phyloP scores from a whole-genome alignment of 2,329 filamentous ascomycete species.

The Microcyclospora tardicrescens region DNA sequence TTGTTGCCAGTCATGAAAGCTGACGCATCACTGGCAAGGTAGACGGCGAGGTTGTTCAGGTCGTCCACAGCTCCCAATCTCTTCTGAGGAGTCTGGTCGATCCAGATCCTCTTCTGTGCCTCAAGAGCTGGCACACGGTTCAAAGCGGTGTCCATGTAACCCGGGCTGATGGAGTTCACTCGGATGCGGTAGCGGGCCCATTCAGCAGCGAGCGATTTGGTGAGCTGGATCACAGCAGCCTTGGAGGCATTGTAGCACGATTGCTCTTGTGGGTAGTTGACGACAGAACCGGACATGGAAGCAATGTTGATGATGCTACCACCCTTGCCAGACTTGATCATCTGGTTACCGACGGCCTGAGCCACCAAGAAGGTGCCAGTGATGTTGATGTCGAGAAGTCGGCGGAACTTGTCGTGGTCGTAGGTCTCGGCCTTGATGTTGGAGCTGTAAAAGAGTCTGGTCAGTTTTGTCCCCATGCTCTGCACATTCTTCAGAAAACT shows the following conservation, averaged over 20 bases:
- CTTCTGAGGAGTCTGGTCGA: slow-evolving; percentile 57
- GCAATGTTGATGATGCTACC: slow-evolving; percentile 65
- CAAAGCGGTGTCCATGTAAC: slow-evolving; percentile 75
- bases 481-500: slow-evolving; percentile 13
- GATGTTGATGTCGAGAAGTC: slow-evolving; percentile 70
- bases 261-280: slow-evolving; percentile 56
- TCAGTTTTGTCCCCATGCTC: slow-evolving; percentile 1
- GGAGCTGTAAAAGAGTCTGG: slow-evolving; percentile 34
- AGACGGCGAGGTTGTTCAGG: slow-evolving; percentile 64
- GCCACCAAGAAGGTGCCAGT: slow-evolving; percentile 67
- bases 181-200: slow-evolving; percentile 73
- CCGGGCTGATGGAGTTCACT: slow-evolving; percentile 73
- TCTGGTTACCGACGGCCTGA: slow-evolving; percentile 40
- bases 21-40: slow-evolving; percentile 59
- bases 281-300: slow-evolving; percentile 41
- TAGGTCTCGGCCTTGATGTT: slow-evolving; percentile 74
- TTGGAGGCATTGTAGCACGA: slow-evolving; percentile 75
- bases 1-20: slow-evolving; percentile 68
- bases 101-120: slow-evolving; percentile 73
- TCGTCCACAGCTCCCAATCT: slow-evolving; percentile 61
- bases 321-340: slow-evolving; percentile 59
- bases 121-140: slow-evolving; percentile 68
- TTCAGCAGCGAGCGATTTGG: slow-evolving; percentile 69
- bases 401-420: slow-evolving; percentile 62
- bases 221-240: slow-evolving; percentile 65